A percentile compares a stretch with the other conserved stretches of the same genome.
phyloP scores from a whole-genome alignment of 371 early-diverging fungal species.

The Quaeritorhiza haematococci region DNA sequence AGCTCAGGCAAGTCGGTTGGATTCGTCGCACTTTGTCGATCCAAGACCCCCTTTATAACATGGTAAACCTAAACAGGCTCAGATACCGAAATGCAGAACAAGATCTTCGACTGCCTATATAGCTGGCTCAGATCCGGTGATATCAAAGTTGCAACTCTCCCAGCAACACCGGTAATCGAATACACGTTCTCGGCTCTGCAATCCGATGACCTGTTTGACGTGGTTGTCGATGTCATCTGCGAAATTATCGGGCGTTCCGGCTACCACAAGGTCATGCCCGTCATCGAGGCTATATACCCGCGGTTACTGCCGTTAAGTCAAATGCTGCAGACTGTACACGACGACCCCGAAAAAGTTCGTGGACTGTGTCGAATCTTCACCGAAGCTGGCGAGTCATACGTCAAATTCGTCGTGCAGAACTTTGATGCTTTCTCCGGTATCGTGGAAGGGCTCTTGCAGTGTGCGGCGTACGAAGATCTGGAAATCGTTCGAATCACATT shows the following conservation, averaged over 20 bases:
- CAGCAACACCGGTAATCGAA: constrained; percentile 62
- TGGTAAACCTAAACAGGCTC: too few species aligned
- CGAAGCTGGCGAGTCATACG: constrained; percentile 81
- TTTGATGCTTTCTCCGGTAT: constrained; percentile 61
- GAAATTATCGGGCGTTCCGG: constrained; percentile 58
- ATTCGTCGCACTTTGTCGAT: not conserved
- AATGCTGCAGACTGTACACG: constrained; percentile 44
- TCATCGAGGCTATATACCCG: constrained; percentile 60
- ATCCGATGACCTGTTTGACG: constrained; percentile 69
- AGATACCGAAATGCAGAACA: constrained; percentile 48
- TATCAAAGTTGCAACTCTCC: constrained; percentile 58
- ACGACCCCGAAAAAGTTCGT: constrained; percentile 64
- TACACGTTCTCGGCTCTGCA: constrained; percentile 70
- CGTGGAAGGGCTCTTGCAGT: constrained; percentile 69
- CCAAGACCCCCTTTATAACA: not conserved
- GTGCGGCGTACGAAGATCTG: constrained; percentile 57
- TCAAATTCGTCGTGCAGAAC: constrained; percentile 61
- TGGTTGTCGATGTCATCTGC: constrained; percentile 76
- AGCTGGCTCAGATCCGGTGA: constrained; percentile 85
- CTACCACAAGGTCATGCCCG: constrained; percentile 19
- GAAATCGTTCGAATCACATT: constrained; percentile 78
- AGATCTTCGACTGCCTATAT: constrained; percentile 66
- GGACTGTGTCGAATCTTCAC: constrained; percentile 77
- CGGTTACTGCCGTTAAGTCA: constrained; percentile 36
- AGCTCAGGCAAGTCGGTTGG: constrained; percentile 46